Evolutionary conservation across 441 rosid species (phyloP).

Genomic region (Croton laevigatus): DNA sequence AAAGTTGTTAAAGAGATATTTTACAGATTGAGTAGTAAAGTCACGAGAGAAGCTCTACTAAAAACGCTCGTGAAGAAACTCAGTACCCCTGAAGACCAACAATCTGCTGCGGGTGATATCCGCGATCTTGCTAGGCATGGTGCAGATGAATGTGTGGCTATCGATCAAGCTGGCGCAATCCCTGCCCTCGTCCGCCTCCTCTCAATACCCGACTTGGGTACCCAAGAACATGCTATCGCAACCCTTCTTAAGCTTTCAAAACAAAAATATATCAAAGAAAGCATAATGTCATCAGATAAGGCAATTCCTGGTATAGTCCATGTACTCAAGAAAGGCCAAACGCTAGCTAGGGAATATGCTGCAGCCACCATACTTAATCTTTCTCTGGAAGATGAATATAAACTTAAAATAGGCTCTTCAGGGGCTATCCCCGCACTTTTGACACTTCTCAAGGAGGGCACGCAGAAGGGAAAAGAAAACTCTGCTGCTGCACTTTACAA

Average conservation of each 20-base stretch:
- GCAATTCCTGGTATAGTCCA: constrained; percentile 90
- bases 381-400: constrained; percentile 86
- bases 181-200: constrained; percentile 82
- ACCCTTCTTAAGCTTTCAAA: constrained; percentile 93
- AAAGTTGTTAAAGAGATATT: too few relatives aligned
- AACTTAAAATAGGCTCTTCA: constrained; percentile 73
- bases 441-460: constrained; percentile 73
- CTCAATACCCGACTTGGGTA: constrained; percentile 71
- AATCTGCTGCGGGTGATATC: constrained; percentile 81
- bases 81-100: constrained; percentile 71
- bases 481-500: constrained; percentile 98
- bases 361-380: constrained; percentile 96
- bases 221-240: constrained; percentile 91
- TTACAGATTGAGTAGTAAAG: too few relatives aligned
- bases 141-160: constrained; percentile 87
- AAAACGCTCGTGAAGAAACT: too few relatives aligned
- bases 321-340: constrained; percentile 92
- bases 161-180: constrained; percentile 97
- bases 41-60: too few relatives aligned
- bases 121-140: constrained; percentile 94
- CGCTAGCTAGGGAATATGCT: constrained; percentile 97
- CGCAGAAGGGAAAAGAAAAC: constrained; percentile 88
- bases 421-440: constrained; percentile 93
- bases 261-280: constrained; percentile 85
- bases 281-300: constrained; percentile 67